A percentile compares a stretch with the other conserved stretches of the same genome.
phyloP scores from a whole-genome alignment of 2,329 filamentous ascomycete species.

The Neofusicoccum umdonicola region DNA sequence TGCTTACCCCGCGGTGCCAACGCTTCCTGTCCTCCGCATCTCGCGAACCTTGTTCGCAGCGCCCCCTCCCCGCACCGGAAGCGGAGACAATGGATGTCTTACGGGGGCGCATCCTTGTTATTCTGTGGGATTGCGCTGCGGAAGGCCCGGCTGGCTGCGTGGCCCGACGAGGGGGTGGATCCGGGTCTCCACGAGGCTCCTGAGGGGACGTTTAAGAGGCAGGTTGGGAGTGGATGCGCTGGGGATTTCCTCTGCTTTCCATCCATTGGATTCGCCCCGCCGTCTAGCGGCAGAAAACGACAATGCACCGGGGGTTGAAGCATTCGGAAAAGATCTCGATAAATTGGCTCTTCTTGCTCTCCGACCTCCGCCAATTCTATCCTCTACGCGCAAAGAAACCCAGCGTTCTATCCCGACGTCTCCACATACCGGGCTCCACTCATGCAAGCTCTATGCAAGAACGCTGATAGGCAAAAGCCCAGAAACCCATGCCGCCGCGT shows the following conservation, averaged over 20 bases:
- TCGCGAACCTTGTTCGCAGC: too few relatives aligned
- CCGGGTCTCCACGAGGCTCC: not conserved
- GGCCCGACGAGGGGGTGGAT: not conserved
- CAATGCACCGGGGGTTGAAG: too few relatives aligned
- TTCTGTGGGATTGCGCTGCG: not conserved
- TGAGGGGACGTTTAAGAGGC: too few relatives aligned
- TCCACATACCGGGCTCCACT: not conserved
- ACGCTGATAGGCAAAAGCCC: too few relatives aligned
- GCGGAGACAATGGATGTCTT: too few relatives aligned
- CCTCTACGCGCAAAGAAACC: not conserved
- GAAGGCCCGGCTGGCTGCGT: not conserved
- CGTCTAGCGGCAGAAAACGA: too few relatives aligned
- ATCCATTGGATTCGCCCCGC: too few relatives aligned
- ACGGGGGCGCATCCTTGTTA: too few relatives aligned
- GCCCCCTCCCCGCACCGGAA: too few relatives aligned
- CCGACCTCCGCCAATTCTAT: not conserved
- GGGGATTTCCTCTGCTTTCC: too few relatives aligned
- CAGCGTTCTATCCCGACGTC: not conserved
- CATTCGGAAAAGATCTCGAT: too few relatives aligned
- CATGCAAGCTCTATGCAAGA: not conserved
- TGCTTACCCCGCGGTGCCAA: slow-evolving; percentile 2
- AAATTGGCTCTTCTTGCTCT: not conserved
- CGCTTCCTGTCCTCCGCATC: not conserved
- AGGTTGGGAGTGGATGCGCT: too few relatives aligned
- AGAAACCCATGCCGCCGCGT: not conserved